Base-by-base conservation (phyloP, 805 yeast genomes). In the Tetrapisispora pingtungensis region DNA sequence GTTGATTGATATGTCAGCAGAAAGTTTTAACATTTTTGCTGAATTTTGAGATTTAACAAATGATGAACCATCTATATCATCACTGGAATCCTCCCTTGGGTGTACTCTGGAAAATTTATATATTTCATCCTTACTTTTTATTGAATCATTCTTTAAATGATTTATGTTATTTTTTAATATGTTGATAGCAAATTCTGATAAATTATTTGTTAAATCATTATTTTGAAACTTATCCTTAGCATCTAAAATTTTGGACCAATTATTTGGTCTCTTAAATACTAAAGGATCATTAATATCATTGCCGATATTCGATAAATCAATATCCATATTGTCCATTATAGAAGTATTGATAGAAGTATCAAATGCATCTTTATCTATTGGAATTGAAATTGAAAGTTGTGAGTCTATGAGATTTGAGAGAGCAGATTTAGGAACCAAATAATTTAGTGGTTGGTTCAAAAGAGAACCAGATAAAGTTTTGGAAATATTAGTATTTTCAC, bases 391-490 rank as follows among this genome's bases (percentile, higher is more conserved):
- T 3, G 41, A 33, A n/a, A 52, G 31, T 14, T 51, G 44, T 1
- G 53, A 42, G 26, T 37, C 46, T 12, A 56, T 36, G 20, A 56
- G 35, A 12, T 49, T 22, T 1, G 57, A 46, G 4, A 60, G 41
- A 3, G 49, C 55, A 20, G 47, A 53, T 38, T 62, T 62, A 3
- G 67, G 67, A 2, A 61, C 49, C 33, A 62, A 43, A 43, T 53
- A 50, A 35, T 48, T 53, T 7, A 62, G 35, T 8, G 66, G 64
- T 36, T 54, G 58, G 27, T 39, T 41, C 14, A 49, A 49, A 12
- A 62, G 41, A 12, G 60, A 53, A 14, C 55, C 63, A 2, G 54
- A 22, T n/a, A 60, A 39, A 5, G 55, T 48, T 40, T 58, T 56
- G 12, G 65, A 62, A 8, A 57, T 49, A 24, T 50, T 46, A 6